A percentile compares a stretch with the other conserved stretches of the same genome.
phyloP scores from a whole-genome alignment of 768 basidiomycete genomes.

The Mycena crocata region DNA sequence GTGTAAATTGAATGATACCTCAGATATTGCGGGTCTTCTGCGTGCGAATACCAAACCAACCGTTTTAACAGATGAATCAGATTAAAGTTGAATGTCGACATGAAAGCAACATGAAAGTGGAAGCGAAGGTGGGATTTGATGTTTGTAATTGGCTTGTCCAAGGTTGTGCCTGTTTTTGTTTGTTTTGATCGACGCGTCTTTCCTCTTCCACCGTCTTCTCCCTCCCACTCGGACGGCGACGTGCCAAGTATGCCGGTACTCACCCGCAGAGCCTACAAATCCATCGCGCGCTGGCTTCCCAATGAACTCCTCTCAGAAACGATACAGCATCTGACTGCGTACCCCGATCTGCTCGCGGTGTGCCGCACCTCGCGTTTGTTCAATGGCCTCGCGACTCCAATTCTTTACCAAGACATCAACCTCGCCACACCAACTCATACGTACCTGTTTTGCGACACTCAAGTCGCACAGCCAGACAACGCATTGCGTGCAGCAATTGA shows the following conservation, averaged over 20 bases:
- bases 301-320: background rate
- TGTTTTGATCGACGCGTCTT: too few species aligned
- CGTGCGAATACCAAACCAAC: too few species aligned
- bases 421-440: background rate
- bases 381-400: background rate
- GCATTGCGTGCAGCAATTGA: background rate
- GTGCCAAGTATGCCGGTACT: background rate
- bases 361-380: constrained; percentile 2
- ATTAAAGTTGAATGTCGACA: too few species aligned
- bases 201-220: too few species aligned
- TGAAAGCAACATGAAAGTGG: too few species aligned
- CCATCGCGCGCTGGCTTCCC: background rate
- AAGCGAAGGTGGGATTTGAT: too few species aligned
- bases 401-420: background rate
- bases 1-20: too few species aligned
- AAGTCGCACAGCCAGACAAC: background rate
- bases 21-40: too few species aligned
- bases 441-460: background rate
- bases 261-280: background rate
- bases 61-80: too few species aligned
- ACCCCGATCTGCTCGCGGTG: background rate
- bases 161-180: too few species aligned
- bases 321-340: background rate
- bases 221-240: too few species aligned
- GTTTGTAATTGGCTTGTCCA: too few species aligned